Evolutionary conservation across 108 stramenopile genomes (phyloP).

Genomic region (Epithemia pelagica): DNA sequence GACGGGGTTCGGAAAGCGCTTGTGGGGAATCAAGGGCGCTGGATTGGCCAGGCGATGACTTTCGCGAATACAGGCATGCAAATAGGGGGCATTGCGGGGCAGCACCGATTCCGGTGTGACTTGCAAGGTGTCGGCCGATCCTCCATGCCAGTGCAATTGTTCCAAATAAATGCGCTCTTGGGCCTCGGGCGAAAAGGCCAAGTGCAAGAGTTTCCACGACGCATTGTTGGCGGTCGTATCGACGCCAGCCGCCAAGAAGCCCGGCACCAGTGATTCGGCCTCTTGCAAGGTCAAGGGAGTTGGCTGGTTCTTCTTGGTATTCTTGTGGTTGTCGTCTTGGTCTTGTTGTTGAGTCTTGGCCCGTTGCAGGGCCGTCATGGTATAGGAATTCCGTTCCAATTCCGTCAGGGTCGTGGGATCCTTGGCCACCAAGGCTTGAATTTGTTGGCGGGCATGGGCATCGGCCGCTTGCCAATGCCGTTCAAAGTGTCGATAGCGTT

Average conservation of each 20-base stretch:
- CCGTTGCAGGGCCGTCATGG: constrained; percentile 17
- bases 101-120: constrained; percentile 7
- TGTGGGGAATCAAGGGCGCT: constrained; percentile 6
- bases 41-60: constrained; percentile 27
- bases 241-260: constrained; percentile 16
- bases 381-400: constrained; percentile 19
- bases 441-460: constrained; percentile 6
- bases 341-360: too few species aligned
- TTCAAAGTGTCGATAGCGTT: constrained; percentile 13
- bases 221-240: constrained; percentile 23
- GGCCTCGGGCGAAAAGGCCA: not conserved
- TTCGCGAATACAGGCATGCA: constrained; percentile 29
- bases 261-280: constrained; percentile 11
- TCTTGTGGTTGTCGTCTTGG: too few species aligned
- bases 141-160: too few species aligned
- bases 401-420: constrained; percentile 17
- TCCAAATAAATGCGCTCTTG: not conserved
- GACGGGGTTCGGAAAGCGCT: constrained; percentile 10
- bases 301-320: not conserved
- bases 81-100: constrained; percentile 18
- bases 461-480: not conserved
- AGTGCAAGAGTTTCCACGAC: constrained; percentile 12
- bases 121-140: too few species aligned
- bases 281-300: constrained; percentile 15
- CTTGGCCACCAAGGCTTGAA: constrained; percentile 5